These are phyloP conservation scores for Rosa multiflora DNA, from an alignment of 306 rosid species.

Conservation along the genomic window DNA sequence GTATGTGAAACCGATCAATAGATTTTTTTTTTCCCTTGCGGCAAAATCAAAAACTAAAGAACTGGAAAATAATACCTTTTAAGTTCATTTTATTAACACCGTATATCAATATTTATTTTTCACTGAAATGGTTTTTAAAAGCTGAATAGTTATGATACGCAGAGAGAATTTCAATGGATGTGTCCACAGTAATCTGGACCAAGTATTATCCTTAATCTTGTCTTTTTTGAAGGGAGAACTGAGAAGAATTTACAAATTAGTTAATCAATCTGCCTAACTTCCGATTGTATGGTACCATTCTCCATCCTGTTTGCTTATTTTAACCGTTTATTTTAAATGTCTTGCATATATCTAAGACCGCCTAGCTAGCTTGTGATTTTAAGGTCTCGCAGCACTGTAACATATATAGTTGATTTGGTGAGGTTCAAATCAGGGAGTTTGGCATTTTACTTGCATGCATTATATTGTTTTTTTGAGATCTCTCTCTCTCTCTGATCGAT, in stretches of 20 bases:
- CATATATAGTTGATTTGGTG: too few relatives aligned
- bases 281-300: constrained; percentile 4
- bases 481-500: not conserved
- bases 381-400: too few relatives aligned
- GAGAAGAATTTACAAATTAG: not conserved
- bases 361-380: too few relatives aligned
- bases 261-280: not conserved
- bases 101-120: too few relatives aligned
- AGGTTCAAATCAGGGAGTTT: too few relatives aligned
- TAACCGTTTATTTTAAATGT: too few relatives aligned
- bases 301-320: not conserved
- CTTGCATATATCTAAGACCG: too few relatives aligned
- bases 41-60: not conserved
- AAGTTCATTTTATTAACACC: too few relatives aligned
- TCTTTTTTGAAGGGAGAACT: not conserved
- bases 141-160: too few relatives aligned
- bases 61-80: not conserved
- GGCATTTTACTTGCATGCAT: not conserved
- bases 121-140: too few relatives aligned
- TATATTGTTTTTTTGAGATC: not conserved
- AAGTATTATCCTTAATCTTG: not conserved
- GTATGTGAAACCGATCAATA: not conserved
- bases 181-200: not conserved
- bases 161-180: not conserved
- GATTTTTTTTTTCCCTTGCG: not conserved